These are phyloP conservation scores for Fusarium robinianum DNA, from an alignment of 2,329 filamentous ascomycete genomes.

Conservation along the genomic window DNA sequence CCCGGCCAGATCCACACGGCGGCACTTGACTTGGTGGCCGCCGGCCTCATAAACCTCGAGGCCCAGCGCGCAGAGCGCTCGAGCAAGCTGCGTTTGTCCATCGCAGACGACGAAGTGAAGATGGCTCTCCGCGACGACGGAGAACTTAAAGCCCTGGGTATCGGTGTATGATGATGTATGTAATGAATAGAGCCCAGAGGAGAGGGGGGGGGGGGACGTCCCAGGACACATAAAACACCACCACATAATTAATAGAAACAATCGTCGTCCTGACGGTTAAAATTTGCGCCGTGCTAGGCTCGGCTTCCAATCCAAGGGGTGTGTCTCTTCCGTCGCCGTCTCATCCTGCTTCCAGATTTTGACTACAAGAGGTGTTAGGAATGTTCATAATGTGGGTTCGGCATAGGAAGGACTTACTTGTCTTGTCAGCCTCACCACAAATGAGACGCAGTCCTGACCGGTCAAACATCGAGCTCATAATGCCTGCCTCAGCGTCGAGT, in stretches of 20 bases:
- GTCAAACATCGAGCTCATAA: conserved; percentile 95
- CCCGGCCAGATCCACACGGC: conserved; percentile 64
- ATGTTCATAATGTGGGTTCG: not conserved
- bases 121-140: conserved; percentile 86
- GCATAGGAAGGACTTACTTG: conserved; percentile 59
- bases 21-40: conserved; percentile 81
- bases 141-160: conserved; percentile 80
- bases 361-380: conserved; percentile 52
- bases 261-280: conserved; percentile 44
- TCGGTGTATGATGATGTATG: conserved; percentile 49
- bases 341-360: conserved; percentile 98
- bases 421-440: conserved; percentile 95
- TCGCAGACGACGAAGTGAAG: conserved; percentile 89
- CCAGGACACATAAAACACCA: not conserved
- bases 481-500: conserved; percentile 88
- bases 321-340: conserved; percentile 84
- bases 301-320: conserved; percentile 92
- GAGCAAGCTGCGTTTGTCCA: conserved; percentile 81
- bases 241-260: conserved; percentile 1
- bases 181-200: conserved; percentile 27
- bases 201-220: too few relatives aligned
- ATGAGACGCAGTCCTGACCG: conserved; percentile 86
- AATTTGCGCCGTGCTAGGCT: conserved; percentile 77
- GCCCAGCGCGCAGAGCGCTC: conserved; percentile 79
- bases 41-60: conserved; percentile 86